Evolutionary conservation across 441 rosid genomes (phyloP).

Genomic region (Lepidium campestre): DNA sequence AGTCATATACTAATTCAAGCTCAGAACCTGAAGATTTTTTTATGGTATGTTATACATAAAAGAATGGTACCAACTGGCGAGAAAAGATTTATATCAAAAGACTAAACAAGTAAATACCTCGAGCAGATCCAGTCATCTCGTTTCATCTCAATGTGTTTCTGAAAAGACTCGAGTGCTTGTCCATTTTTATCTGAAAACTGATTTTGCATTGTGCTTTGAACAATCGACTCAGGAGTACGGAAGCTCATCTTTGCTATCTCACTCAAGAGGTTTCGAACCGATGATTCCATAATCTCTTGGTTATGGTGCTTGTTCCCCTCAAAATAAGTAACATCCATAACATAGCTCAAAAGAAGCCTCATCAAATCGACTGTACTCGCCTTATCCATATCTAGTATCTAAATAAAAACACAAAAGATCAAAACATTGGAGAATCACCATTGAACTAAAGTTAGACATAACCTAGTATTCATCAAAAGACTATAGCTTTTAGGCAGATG

Average conservation of each 20-base stretch:
- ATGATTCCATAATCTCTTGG: constrained; percentile 41
- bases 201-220: constrained; percentile 28
- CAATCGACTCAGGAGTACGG: constrained; percentile 21
- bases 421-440: not conserved
- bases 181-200: constrained; percentile 37
- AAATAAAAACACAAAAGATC: constrained; percentile 8
- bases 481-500: not conserved
- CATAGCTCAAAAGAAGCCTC: constrained; percentile 69
- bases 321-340: constrained; percentile 34
- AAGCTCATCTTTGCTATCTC: constrained; percentile 51
- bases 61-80: not conserved
- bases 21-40: not conserved
- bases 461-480: not conserved
- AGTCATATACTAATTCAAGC: not conserved
- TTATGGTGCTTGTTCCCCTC: constrained; percentile 28
- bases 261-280: constrained; percentile 54
- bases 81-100: not conserved
- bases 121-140: constrained; percentile 90
- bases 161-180: constrained; percentile 33
- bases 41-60: not conserved
- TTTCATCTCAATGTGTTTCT: constrained; percentile 62
- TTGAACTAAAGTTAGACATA: not conserved
- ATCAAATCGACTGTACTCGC: constrained; percentile 65
- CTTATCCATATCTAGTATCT: constrained; percentile 39
- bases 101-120: constrained; percentile 38